Evolutionary conservation across 208 protist species (phyloP), one percentile per base, ranked within the genome.

Genomic region (Jaenimonas drosophilae): DNA sequence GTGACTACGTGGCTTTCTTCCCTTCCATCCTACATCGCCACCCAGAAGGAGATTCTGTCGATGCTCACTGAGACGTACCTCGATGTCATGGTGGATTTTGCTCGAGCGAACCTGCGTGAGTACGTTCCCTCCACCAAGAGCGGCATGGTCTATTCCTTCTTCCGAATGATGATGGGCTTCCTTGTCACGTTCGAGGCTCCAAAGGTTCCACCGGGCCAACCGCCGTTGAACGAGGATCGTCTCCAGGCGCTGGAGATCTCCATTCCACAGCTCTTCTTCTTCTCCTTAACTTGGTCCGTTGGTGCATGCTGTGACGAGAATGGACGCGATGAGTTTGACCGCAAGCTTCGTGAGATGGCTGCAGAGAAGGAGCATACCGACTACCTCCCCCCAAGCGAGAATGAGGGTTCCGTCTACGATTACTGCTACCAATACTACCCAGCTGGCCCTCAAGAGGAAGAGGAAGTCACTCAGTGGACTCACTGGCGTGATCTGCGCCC

Each of bases 221-320:
- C 49, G 0, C 52, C 53, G 7, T 14, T 76, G 7, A 45, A 41
- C 39, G 63, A 70, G 3, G 73, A 88, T 58, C 72, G 67, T 19
- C 33, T 40, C 24, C 63, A 72, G 27, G 66, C 70, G 24, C 42
- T 91, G 32, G 59, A 63, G 4, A 63, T 60, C n/a, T 57, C 58
- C 20, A 54, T 88, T n/a, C 59, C 69, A 26, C 64, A 67, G n/a
- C 66, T 97, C 27, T 98, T 99, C 70, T 85, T 99, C 55, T 97
- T 99, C 52, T 79, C 90, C 6, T 41, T 99, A 4, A 61, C 98
- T 9, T 99, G 97, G 97, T 93, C 83, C 25, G 64, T 99, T 9
- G 97, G 97, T 3, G 92, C 81, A 0, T 96, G 88, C 0, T 96
- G 87, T 61, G 88, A 98, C 62, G 76, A 84, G 30, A 62, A 37